phyloP scores from a whole-genome alignment of 768 basidiomycete genomes.

The Suillus weaverae region DNA sequence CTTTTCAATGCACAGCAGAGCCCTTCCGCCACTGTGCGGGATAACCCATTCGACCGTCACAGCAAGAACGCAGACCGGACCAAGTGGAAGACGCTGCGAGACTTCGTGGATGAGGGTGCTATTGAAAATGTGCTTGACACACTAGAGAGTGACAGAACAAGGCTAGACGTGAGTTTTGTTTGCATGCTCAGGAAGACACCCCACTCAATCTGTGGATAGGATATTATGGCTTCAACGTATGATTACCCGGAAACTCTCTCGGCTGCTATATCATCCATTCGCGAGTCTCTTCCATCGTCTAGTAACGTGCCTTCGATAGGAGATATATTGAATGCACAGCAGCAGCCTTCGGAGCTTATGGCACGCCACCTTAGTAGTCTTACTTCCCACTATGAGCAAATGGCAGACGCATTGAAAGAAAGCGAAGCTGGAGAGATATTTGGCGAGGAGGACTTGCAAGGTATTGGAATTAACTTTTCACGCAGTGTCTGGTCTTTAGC shows the following conservation, averaged over 20 bases:
- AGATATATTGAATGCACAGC: constrained; percentile 47
- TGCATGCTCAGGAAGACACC: neutral
- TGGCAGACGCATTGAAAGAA: constrained; percentile 66
- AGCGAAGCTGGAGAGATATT: constrained; percentile 69
- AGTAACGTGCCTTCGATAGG: constrained; percentile 43
- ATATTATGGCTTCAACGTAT: constrained; percentile 59
- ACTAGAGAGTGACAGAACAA: constrained; percentile 67
- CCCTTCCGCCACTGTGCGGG: constrained; percentile 33
- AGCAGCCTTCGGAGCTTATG: constrained; percentile 61
- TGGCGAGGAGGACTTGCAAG: constrained; percentile 67
- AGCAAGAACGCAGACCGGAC: constrained; percentile 42
- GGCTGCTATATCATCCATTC: constrained; percentile 56
- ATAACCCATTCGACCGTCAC: constrained; percentile 20
- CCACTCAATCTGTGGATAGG: constrained; percentile 37
- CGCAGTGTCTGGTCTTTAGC: neutral
- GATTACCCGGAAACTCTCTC: constrained; percentile 67
- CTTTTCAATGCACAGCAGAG: constrained; percentile 40
- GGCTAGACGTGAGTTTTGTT: constrained; percentile 58
- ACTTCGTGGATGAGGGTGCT: constrained; percentile 82
- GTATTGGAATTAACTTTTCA: constrained; percentile 34
- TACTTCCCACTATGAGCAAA: constrained; percentile 74
- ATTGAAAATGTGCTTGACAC: constrained; percentile 75
- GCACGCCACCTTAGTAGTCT: constrained; percentile 71
- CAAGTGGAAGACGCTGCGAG: constrained; percentile 79
- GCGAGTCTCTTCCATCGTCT: constrained; percentile 46